phyloP scores from a whole-genome alignment of 352 stramenopile species.

The Globisporangium acanthophoron region DNA sequence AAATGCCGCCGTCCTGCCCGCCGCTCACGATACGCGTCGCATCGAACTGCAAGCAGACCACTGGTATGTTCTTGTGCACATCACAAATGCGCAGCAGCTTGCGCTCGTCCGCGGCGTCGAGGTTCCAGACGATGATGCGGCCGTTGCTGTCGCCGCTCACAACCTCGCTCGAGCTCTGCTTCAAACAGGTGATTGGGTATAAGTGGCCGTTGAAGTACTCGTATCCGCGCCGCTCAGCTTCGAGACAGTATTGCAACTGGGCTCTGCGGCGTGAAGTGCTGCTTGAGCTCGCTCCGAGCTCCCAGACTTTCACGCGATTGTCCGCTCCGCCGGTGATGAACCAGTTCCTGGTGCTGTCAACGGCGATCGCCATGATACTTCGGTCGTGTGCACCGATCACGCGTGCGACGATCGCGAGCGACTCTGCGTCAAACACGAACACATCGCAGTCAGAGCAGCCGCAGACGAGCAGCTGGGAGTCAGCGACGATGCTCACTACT shows the following conservation, averaged over 20 bases:
- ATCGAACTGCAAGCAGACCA: conserved; percentile 74
- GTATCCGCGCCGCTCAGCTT: conserved; percentile 30
- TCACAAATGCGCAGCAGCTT: conserved; percentile 64
- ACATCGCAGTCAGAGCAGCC: conserved; percentile 67
- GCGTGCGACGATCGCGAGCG: conserved; percentile 35
- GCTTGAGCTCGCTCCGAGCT: conserved; percentile 22
- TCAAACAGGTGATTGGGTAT: conserved; percentile 46
- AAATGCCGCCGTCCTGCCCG: conserved; percentile 43
- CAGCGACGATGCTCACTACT: conserved; percentile 61
- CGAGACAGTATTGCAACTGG: conserved; percentile 29
- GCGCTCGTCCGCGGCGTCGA: conserved; percentile 35
- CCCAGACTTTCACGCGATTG: conserved; percentile 61
- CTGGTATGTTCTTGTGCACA: conserved; percentile 33
- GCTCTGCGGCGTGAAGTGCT: conserved; percentile 26
- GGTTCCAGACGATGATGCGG: conserved; percentile 61
- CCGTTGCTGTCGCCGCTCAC: conserved; percentile 64
- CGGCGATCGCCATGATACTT: conserved; percentile 36
- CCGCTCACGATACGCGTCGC: conserved; percentile 69
- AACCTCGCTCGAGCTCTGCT: conserved; percentile 60
- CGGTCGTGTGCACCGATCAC: conserved; percentile 49
- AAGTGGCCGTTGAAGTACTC: conserved; percentile 51
- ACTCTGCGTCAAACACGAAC: conserved; percentile 50
- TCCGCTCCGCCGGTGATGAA: conserved; percentile 57
- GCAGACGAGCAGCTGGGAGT: conserved; percentile 46
- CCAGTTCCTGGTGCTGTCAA: conserved; percentile 37